Evolutionary conservation across 352 stramenopile genomes (phyloP), one percentile per base, ranked within the genome.

Genomic region (Thalassiosira exigua): DNA sequence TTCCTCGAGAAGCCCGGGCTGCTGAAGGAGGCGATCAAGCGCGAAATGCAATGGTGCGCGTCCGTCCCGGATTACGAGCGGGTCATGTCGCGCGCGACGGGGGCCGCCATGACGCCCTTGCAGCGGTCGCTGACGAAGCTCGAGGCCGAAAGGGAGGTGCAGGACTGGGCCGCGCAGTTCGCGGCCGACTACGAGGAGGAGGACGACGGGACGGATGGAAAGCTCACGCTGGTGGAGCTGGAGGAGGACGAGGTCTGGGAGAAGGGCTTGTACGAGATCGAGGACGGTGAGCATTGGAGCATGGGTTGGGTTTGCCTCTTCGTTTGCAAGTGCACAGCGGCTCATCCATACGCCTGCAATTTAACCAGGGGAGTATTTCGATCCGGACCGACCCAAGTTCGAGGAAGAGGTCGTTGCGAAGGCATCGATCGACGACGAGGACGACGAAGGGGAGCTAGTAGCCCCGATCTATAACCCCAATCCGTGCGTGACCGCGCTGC

Each of bases 1-100:
- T 94, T 94, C 62, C 53, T 94, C 4, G 90, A 94, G 59, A 92
- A 94, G 65, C 89, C 89, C 12, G 90, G 90, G 19, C 36, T 93
- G 3, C 54, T 94, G 3, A 87, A 91, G 26, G 71, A 92, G 71
- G 90, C 90, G n/a, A 77, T 94, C 3, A 84, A 86, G 68, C 58
- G 78, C 24, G 88, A 94, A 62, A 51, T 85, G 59, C 73, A 91
- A 48, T 92, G 88, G 84, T 60, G 42, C 24, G 44, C 78, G 22
- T 62, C 82, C 27, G 87, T 94, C 11, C 90, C 90, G 5, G 69
- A 83, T 27, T 81, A 80, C 70, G 58, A 84, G 19, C 70, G 66
- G 39, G 57, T 80, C 17, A 80, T 73, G 69, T 74, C 57, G 44
- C 69, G 53, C 41, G 50, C 50, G 7, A 59, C 65, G 14, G 88